These are phyloP conservation scores for Moesziomyces parantarcticus DNA, from an alignment of 1,284 basidiomycete genomes.

Conservation along the genomic window DNA sequence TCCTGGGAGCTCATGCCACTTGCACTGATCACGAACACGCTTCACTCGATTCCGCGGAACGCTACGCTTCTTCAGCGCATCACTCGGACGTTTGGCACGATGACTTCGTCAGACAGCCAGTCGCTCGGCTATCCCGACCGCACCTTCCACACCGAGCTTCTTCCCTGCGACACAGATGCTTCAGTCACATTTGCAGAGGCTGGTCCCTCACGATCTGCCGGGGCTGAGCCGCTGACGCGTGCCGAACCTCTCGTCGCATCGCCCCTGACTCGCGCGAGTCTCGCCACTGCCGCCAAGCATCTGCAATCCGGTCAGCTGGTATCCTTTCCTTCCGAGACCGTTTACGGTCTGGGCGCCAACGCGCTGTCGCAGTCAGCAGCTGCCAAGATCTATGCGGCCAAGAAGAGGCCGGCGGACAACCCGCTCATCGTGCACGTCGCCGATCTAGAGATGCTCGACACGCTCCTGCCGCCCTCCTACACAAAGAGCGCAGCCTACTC, in stretches of 20 bases:
- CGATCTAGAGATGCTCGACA: conserved; percentile 79
- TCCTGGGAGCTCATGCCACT: conserved; percentile 10
- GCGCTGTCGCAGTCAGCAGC: conserved; percentile 74
- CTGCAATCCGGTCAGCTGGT: conserved; percentile 71
- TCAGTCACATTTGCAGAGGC: conserved; percentile 33
- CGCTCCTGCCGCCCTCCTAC: conserved; percentile 70
- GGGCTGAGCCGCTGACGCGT: conserved; percentile 20
- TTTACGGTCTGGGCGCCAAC: conserved; percentile 92
- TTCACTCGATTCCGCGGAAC: conserved; percentile 2
- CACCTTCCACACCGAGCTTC: conserved; percentile 40
- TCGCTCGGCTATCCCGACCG: conserved; percentile 41
- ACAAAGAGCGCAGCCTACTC: conserved; percentile 33
- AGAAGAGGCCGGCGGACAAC: conserved; percentile 93
- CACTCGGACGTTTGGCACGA: conserved; percentile 4
- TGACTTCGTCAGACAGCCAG: conserved; percentile 4
- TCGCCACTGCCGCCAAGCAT: conserved; percentile 59
- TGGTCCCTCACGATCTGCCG: conserved; percentile 20
- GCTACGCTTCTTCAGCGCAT: neutral
- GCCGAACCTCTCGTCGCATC: conserved; percentile 32
- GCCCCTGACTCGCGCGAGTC: conserved; percentile 36
- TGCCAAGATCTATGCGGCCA: conserved; percentile 86
- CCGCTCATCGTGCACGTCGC: conserved; percentile 97
- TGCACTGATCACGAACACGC: conserved; percentile 1
- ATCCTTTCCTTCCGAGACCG: conserved; percentile 96
- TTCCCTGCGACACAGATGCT: conserved; percentile 20